Evolutionary conservation across 1,284 basidiomycete species (phyloP).

Genomic region (Abortiporus biennis): DNA sequence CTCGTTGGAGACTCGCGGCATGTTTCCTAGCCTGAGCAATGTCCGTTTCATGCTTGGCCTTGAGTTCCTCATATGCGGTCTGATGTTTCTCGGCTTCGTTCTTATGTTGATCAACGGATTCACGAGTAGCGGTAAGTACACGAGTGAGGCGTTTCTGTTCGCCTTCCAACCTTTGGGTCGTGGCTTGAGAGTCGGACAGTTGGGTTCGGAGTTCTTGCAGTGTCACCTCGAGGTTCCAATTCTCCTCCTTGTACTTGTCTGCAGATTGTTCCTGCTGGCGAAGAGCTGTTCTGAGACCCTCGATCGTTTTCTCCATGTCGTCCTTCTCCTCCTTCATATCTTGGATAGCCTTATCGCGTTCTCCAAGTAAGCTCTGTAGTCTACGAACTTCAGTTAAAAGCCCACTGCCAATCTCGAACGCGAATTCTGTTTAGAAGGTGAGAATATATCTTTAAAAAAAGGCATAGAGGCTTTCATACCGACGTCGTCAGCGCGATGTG

Average conservation of each 20-base stretch:
- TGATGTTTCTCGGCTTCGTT: conserved; percentile 79
- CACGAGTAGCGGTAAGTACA: conserved; percentile 68
- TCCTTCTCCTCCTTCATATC: conserved; percentile 86
- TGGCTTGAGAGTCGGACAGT: conserved; percentile 60
- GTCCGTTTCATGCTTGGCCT: conserved; percentile 89
- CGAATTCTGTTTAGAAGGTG: conserved; percentile 63
- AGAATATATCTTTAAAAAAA: conserved; percentile 2
- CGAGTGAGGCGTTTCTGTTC: conserved; percentile 82
- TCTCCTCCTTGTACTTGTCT: conserved; percentile 94
- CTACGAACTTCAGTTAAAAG: conserved; percentile 85
- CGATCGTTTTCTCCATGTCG: conserved; percentile 71
- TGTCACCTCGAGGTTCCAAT: conserved; percentile 95
- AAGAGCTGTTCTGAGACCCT: conserved; percentile 64
- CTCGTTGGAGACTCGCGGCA: conserved; percentile 82
- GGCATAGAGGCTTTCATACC: conserved; percentile 42
- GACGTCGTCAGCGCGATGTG: conserved; percentile 78
- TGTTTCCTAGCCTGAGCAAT: conserved; percentile 86
- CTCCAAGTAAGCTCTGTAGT: conserved; percentile 80
- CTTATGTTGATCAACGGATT: conserved; percentile 81
- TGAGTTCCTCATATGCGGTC: conserved; percentile 65
- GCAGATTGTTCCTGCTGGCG: conserved; percentile 62
- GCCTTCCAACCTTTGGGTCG: conserved; percentile 66
- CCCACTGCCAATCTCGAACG: conserved; percentile 92
- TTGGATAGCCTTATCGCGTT: conserved; percentile 84
- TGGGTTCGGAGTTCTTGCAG: conserved; percentile 83